Conservation (phyloP, 2,329 filamentous ascomycete species). For the Lachnellula suecica region DNA sequence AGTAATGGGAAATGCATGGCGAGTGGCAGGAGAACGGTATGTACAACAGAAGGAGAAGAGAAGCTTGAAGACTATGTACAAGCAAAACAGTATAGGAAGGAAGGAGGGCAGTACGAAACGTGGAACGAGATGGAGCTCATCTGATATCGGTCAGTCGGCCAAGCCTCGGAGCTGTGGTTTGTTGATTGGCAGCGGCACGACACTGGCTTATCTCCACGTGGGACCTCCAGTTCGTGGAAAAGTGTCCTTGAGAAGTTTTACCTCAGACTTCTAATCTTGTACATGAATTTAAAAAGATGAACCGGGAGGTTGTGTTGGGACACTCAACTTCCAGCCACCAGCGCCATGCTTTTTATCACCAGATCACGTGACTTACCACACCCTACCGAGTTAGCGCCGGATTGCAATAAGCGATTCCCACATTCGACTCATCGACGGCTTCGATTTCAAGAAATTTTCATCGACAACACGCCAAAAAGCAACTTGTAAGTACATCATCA, state of each 20-base stretch:
- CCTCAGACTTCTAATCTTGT: too few species aligned
- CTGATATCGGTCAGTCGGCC: neutral
- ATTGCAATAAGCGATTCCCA: slow-evolving; percentile 12
- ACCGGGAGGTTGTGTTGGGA: neutral
- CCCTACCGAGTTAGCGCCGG: neutral
- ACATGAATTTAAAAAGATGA: neutral
- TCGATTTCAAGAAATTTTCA: slow-evolving; percentile 2
- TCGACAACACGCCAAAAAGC: slow-evolving; percentile 9
- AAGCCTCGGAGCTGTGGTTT: neutral
- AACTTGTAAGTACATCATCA: slow-evolving; percentile 18
- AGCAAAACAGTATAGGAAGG: neutral
- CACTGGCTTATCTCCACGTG: too few species aligned
- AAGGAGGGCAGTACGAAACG: neutral
- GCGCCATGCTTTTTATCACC: neutral
- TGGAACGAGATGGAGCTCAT: neutral
- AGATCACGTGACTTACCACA: neutral
- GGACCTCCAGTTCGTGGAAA: too few species aligned
- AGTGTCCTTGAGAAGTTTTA: too few species aligned
- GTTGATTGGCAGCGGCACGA: too few species aligned
- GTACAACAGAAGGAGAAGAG: slow-evolving; percentile 15
- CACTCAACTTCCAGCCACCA: neutral
- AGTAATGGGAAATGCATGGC: neutral
- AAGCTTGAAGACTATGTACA: neutral
- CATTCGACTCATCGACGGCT: slow-evolving; percentile 10
- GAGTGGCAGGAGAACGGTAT: slow-evolving; percentile 5